These are phyloP conservation scores for Penicillium verrucosum DNA, from an alignment of 2,329 filamentous ascomycete genomes.

Conservation along the genomic window DNA sequence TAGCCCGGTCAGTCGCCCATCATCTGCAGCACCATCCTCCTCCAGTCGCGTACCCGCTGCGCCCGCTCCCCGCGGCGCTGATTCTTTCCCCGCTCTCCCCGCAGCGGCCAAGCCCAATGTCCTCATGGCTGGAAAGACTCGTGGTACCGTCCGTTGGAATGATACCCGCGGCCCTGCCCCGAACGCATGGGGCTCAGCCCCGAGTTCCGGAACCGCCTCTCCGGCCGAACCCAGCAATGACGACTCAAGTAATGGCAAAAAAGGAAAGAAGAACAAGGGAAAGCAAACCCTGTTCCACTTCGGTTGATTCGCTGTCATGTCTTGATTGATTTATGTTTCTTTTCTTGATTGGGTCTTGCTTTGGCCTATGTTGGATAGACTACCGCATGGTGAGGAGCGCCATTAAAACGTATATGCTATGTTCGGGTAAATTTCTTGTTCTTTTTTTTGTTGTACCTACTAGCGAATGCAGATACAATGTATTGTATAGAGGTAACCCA, in stretches of 20 bases:
- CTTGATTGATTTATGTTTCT: conserved; percentile 29
- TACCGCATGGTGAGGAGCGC: neutral
- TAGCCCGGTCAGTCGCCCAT: conserved; percentile 26
- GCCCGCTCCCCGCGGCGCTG: conserved; percentile 34
- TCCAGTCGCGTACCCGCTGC: conserved; percentile 24
- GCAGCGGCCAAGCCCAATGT: conserved; percentile 67
- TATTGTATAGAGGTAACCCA: conserved; percentile 4
- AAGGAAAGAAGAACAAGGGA: conserved; percentile 41
- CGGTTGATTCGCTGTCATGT: conserved; percentile 35
- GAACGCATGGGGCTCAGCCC: conserved; percentile 39
- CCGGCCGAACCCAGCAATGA: conserved; percentile 20
- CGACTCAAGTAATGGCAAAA: conserved; percentile 29
- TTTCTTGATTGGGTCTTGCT: neutral
- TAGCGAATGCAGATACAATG: conserved; percentile 10
- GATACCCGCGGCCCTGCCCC: conserved; percentile 34
- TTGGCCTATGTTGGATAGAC: neutral
- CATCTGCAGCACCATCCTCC: conserved; percentile 25
- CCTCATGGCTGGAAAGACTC: conserved; percentile 49
- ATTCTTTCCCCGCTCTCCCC: conserved; percentile 80
- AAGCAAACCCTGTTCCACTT: conserved; percentile 43
- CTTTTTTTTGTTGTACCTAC: conserved; percentile 5
- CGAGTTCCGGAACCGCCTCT: conserved; percentile 24
- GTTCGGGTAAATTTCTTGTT: neutral
- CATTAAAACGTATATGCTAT: neutral
- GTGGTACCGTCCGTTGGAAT: conserved; percentile 47